These are phyloP conservation scores for Hippophae rhamnoides DNA, from an alignment of 306 rosid species.

Conservation along the genomic window DNA sequence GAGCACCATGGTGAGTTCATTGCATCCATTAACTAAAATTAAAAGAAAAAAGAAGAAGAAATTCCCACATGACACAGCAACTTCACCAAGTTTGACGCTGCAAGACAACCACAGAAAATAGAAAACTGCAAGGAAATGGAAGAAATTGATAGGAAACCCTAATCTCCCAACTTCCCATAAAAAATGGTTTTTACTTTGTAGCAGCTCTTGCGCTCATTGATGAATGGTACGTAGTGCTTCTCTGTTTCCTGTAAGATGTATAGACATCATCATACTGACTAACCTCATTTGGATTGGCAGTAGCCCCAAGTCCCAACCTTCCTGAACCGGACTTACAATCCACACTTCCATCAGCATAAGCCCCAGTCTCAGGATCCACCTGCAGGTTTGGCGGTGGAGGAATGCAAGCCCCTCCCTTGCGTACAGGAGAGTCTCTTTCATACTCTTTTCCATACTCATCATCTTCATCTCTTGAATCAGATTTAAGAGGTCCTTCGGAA, in stretches of 20 bases:
- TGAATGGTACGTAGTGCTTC: conserved; percentile 87
- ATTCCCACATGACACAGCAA: no score
- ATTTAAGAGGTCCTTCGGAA: conserved; percentile 72
- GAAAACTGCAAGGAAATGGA: neutral
- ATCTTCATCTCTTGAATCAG: conserved; percentile 63
- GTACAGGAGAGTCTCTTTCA: conserved; percentile 43
- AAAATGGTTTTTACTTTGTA: conserved; percentile 36
- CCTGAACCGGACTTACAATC: conserved; percentile 65
- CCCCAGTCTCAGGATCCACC: conserved; percentile 83
- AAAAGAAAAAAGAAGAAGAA: no score
- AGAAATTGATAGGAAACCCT: neutral
- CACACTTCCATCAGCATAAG: conserved; percentile 78
- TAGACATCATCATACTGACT: conserved; percentile 96
- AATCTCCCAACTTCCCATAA: neutral
- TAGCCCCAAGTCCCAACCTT: conserved; percentile 84
- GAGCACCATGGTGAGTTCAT: no score
- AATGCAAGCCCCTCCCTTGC: conserved; percentile 97
- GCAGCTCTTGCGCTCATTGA: conserved; percentile 82
- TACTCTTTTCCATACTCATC: conserved; percentile 52
- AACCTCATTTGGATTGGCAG: conserved; percentile 72
- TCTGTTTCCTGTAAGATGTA: conserved; percentile 91
- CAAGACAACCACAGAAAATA: neutral
- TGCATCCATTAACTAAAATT: no score
- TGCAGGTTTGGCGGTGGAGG: conserved; percentile 90
- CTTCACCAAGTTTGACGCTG: no score